phyloP scores from a whole-genome alignment of 2,329 filamentous ascomycete genomes.

The Aspergillus versicolor region DNA sequence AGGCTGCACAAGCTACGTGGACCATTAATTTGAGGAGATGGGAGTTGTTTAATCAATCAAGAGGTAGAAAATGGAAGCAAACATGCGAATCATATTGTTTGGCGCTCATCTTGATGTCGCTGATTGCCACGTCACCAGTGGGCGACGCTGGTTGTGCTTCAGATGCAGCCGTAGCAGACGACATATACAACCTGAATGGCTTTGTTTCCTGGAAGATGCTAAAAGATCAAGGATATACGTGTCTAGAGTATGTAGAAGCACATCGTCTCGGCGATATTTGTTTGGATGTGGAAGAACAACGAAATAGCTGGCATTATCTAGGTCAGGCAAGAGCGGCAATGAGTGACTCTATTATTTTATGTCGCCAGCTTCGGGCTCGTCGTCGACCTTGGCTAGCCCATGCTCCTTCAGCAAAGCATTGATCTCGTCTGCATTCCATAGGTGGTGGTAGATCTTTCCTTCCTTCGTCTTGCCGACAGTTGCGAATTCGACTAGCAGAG shows the following conservation, averaged over 20 bases:
- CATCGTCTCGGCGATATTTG: constrained; percentile 2
- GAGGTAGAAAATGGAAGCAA: constrained; percentile 16
- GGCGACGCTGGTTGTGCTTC: constrained; percentile 27
- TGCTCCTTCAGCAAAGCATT: constrained; percentile 92
- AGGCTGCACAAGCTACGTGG: constrained; percentile 29
- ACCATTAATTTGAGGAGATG: constrained; percentile 21
- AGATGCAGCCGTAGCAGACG: constrained; percentile 16
- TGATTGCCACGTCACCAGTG: constrained; percentile 35
- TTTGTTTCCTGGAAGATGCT: constrained; percentile 7
- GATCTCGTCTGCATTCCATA: constrained; percentile 97
- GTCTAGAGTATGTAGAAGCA: constrained; percentile 1
- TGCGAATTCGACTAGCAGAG: constrained; percentile 83
- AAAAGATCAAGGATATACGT: constrained; percentile 13
- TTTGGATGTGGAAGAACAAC: constrained; percentile 5
- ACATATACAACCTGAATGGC: constrained; percentile 13
- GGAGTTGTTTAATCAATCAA: constrained; percentile 20
- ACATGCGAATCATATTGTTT: constrained; percentile 22
- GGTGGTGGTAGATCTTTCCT: constrained; percentile 95
- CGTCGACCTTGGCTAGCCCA: constrained; percentile 79
- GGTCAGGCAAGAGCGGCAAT: constrained; percentile 25
- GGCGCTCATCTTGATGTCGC: constrained; percentile 22
- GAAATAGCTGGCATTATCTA: constrained; percentile 28
- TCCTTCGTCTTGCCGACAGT: constrained; percentile 94
- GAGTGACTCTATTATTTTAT: constrained; percentile 31
- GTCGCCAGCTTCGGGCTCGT: constrained; percentile 63